Evolutionary conservation across 768 basidiomycete genomes (phyloP).

Genomic region (Suillus placidus): DNA sequence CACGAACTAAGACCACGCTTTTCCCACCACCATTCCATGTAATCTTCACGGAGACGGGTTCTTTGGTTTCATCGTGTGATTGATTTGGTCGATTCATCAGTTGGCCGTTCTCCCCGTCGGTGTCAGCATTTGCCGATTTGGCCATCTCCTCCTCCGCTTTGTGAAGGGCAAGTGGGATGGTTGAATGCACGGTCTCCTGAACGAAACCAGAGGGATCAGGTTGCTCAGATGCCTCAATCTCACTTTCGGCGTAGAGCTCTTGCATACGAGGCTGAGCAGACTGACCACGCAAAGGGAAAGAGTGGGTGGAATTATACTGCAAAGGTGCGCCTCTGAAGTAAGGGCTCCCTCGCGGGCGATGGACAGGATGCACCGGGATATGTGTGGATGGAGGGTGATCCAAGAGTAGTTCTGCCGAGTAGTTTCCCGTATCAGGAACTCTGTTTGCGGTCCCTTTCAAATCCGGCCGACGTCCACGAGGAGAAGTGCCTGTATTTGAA

Average conservation of each 20-base stretch:
- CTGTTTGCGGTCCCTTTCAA: constrained; percentile 30
- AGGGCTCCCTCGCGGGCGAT: constrained; percentile 34
- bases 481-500: constrained; percentile 39
- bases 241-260: constrained; percentile 45
- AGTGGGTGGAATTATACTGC: constrained; percentile 48
- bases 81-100: constrained; percentile 18
- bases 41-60: constrained; percentile 51
- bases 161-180: constrained; percentile 58
- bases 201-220: constrained; percentile 44
- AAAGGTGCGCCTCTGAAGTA: constrained; percentile 39
- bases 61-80: constrained; percentile 29
- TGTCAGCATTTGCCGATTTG: constrained; percentile 15
- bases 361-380: constrained; percentile 40
- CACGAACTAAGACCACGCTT: constrained; percentile 67
- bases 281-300: constrained; percentile 40
- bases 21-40: constrained; percentile 68
- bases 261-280: constrained; percentile 44
- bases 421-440: constrained; percentile 33
- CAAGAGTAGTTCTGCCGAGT: constrained; percentile 41
- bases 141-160: constrained; percentile 37
- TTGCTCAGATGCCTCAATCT: constrained; percentile 32
- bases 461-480: constrained; percentile 36
- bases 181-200: constrained; percentile 62
- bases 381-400: constrained; percentile 49
- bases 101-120: constrained; percentile 24